Conservation (phyloP, 768 basidiomycete species). For the Boletus insuetus region DNA sequence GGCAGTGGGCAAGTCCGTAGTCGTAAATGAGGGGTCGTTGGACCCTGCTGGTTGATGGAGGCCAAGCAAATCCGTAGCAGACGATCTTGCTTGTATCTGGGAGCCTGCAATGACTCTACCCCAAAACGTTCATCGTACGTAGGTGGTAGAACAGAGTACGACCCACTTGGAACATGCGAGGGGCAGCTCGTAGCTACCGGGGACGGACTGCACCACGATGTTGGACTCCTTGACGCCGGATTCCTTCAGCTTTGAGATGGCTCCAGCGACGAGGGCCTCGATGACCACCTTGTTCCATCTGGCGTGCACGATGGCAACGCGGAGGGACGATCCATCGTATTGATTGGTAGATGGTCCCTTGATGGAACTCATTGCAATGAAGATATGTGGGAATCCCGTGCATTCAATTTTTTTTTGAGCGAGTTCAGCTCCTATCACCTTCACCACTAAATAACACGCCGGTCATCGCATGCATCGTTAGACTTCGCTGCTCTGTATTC, state of each 20-base stretch:
- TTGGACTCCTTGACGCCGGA: conserved; percentile 86
- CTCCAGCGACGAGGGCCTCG: conserved; percentile 79
- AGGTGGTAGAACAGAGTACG: not conserved
- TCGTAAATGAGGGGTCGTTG: conserved; percentile 25
- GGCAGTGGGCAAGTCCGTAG: conserved; percentile 42
- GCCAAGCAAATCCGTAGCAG: conserved; percentile 73
- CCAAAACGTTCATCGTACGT: conserved; percentile 7
- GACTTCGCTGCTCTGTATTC: not conserved
- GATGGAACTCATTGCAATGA: conserved; percentile 44
- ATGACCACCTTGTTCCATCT: conserved; percentile 93
- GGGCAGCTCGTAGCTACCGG: conserved; percentile 94
- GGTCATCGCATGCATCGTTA: not conserved
- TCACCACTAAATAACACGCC: too few species aligned
- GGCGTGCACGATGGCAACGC: conserved; percentile 92
- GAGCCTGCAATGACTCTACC: conserved; percentile 85
- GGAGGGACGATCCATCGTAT: conserved; percentile 77
- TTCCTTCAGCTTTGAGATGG: conserved; percentile 74
- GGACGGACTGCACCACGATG: conserved; percentile 88
- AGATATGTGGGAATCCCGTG: conserved; percentile 16
- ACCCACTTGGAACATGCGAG: conserved; percentile 79
- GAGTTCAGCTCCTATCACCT: too few species aligned
- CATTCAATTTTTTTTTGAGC: not conserved
- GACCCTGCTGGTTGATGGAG: conserved; percentile 41
- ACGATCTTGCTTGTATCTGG: conserved; percentile 73
- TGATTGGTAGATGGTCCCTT: conserved; percentile 68